Conservation (phyloP, 1,284 basidiomycete species). For the Puccinia brachypodii region DNA sequence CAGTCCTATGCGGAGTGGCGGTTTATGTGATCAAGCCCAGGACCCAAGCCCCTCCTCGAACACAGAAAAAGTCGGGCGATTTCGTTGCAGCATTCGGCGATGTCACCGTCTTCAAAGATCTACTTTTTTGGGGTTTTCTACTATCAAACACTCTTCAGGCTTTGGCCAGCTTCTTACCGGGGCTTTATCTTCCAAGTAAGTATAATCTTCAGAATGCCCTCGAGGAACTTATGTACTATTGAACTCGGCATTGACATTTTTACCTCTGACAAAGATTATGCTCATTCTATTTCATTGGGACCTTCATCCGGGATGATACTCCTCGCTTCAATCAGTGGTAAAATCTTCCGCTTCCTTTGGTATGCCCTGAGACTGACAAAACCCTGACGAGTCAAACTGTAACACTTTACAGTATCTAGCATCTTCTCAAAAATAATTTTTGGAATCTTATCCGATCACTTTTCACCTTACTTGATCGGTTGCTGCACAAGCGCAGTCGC, state of each 20-base stretch:
- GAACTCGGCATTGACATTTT: not conserved
- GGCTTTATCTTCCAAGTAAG: constrained; percentile 48
- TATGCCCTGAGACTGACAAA: not conserved
- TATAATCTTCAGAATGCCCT: not conserved
- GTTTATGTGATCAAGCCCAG: constrained; percentile 29
- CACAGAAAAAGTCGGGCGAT: not conserved
- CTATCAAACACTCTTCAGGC: constrained; percentile 39
- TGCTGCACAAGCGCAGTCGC: constrained; percentile 26
- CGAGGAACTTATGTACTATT: not conserved
- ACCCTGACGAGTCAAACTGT: not conserved
- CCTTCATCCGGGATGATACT: constrained; percentile 37
- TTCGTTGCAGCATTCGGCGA: constrained; percentile 23
- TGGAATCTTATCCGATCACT: constrained; percentile 36
- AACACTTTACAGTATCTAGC: constrained; percentile 10
- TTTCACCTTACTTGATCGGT: constrained; percentile 42
- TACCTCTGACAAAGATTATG: constrained; percentile 9
- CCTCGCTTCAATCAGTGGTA: constrained; percentile 28
- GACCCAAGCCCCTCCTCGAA: not conserved
- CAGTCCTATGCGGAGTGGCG: constrained; percentile 10
- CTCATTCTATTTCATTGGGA: constrained; percentile 27
- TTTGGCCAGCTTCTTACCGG: constrained; percentile 35
- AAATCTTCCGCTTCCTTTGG: not conserved
- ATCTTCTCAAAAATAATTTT: constrained; percentile 41
- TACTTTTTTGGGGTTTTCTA: constrained; percentile 36
- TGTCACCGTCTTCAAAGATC: constrained; percentile 23